Conservation (phyloP, 352 stramenopile genomes). For the Phytopythium mirpurense region DNA sequence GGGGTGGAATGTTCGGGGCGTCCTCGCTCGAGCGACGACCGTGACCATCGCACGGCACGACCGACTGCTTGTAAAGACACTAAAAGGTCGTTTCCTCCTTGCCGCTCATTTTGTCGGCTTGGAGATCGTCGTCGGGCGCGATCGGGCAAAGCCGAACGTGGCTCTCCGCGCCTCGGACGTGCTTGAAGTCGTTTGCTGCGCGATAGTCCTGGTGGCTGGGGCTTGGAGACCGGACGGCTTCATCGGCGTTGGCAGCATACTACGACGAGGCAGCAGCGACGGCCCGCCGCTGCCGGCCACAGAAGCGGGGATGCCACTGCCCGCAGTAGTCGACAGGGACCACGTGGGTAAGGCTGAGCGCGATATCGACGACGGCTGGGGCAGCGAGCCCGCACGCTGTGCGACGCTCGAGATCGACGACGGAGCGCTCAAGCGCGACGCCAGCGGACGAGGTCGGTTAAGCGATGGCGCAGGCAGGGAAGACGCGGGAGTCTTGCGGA, state of each 20-base stretch:
- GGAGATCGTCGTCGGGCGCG: neutral
- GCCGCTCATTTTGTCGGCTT: neutral
- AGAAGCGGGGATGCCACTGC: neutral
- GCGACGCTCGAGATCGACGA: neutral
- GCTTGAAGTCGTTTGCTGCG: neutral
- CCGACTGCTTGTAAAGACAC: too few relatives aligned
- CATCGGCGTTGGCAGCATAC: neutral
- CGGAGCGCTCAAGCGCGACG: conserved; percentile 6
- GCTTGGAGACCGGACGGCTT: conserved; percentile 1
- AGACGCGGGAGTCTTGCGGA: neutral
- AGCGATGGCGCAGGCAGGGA: conserved; percentile 1
- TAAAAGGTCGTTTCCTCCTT: too few relatives aligned
- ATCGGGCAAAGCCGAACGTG: conserved; percentile 4
- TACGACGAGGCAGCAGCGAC: conserved; percentile 1
- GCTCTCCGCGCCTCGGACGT: neutral
- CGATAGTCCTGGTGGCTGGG: neutral
- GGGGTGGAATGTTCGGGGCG: too few relatives aligned
- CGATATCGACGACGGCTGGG: neutral
- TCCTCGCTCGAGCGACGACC: too few relatives aligned
- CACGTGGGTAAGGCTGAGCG: neutral
- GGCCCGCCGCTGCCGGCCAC: neutral
- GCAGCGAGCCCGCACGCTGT: neutral
- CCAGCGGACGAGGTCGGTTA: neutral
- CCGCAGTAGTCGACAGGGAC: neutral
- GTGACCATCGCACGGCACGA: too few relatives aligned